Conservation (phyloP, 768 basidiomycete genomes). For the Mrakia frigida region DNA sequence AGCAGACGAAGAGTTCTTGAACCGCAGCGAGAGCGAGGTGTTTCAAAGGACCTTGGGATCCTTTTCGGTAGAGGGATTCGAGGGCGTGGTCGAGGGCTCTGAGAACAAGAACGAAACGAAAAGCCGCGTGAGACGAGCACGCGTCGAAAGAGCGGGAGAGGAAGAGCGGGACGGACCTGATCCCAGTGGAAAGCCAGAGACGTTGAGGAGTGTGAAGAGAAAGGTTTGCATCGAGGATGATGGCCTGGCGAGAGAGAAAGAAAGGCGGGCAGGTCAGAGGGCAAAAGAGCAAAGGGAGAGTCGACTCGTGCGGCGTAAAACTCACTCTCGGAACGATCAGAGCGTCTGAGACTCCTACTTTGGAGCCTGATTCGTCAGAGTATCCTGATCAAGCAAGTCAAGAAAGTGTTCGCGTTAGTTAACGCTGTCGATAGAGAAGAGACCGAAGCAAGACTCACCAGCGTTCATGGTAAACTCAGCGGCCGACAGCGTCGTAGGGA, state of each 20-base stretch:
- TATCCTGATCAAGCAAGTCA: conserved; percentile 50
- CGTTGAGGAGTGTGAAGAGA: conserved; percentile 67
- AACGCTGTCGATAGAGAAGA: no score
- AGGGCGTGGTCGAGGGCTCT: conserved; percentile 72
- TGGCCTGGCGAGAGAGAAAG: conserved; percentile 46
- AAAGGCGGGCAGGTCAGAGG: background rate
- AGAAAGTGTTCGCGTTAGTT: background rate
- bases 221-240: conserved; percentile 72
- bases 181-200: conserved; percentile 74
- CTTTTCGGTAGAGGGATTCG: conserved; percentile 60
- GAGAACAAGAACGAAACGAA: background rate
- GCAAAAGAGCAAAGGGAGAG: background rate
- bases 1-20: conserved; percentile 66
- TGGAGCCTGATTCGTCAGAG: conserved; percentile 63
- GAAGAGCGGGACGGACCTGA: conserved; percentile 43
- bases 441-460: background rate
- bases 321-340: conserved; percentile 55
- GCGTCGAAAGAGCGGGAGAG: background rate
- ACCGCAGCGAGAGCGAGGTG: conserved; percentile 62
- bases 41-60: conserved; percentile 57
- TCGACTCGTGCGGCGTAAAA: no score
- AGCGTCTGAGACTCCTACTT: conserved; percentile 56
- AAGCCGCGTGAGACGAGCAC: background rate
- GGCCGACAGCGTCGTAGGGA: conserved; percentile 72
- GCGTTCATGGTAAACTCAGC: conserved; percentile 64